Percentiles rank a stretch among this genome's conserved stretches.
phyloP scores from a whole-genome alignment of 2,329 filamentous ascomycete genomes.

The Plenodomus biglobosus region DNA sequence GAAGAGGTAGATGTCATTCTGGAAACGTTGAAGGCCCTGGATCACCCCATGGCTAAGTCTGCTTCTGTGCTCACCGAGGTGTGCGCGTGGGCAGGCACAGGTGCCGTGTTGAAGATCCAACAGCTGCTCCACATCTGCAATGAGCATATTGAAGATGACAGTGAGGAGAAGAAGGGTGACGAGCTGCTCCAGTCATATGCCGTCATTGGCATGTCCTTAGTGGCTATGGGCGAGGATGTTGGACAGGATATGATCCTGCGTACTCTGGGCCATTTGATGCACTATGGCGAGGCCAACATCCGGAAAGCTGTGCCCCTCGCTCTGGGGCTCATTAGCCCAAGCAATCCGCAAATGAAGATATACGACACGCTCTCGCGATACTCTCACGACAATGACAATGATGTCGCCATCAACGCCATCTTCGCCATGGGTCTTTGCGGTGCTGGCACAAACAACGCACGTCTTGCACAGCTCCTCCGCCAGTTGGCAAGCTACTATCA shows the following conservation, averaged over 20 bases:
- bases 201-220: constrained; percentile 87
- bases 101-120: constrained; percentile 94
- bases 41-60: constrained; percentile 96
- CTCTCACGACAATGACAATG: constrained; percentile 97
- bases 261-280: constrained; percentile 98
- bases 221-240: constrained; percentile 97
- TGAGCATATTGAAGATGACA: constrained; percentile 90
- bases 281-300: constrained; percentile 97
- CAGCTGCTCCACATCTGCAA: constrained; percentile 98
- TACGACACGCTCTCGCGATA: constrained; percentile 98
- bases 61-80: constrained; percentile 93
- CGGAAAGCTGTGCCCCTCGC: constrained; percentile 92
- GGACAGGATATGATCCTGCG: constrained; percentile 98
- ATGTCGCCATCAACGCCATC: constrained; percentile 97
- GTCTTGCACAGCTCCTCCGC: constrained; percentile 87
- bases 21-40: constrained; percentile 94
- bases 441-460: constrained; percentile 96
- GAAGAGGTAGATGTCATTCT: constrained; percentile 98
- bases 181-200: constrained; percentile 95
- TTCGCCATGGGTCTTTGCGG: constrained; percentile 98
- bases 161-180: constrained; percentile 87
- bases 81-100: constrained; percentile 96
- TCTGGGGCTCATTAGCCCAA: constrained; percentile 94
- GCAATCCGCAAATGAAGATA: constrained; percentile 99
- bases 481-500: constrained; percentile 98